Evolutionary conservation across 257 asterid genomes (phyloP), one percentile per base, ranked within the genome.

Genomic region (Scutellaria minor): DNA sequence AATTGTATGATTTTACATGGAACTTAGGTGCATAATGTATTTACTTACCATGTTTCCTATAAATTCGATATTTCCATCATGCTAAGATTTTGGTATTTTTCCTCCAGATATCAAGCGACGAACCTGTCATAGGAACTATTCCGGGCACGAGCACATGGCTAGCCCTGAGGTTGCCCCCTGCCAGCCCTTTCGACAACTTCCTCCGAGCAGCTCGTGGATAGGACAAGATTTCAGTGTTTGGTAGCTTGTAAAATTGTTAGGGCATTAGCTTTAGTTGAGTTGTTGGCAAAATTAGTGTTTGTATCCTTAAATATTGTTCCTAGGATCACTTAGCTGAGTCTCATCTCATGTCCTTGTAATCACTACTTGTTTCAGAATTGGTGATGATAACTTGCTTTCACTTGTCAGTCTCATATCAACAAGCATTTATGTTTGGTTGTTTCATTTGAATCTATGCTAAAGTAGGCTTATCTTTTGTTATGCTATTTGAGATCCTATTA

Each of bases 111-210:
- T 62, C 74, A 10, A 6, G 68, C 5, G 87, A 80, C 46, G 96
- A 74, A 37, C 52, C 78, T 41, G 59, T 44, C 46, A 55, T 39
- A 41, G 83, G 75, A 10, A 55, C 69, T 7, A 77, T 64, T 10
- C 69, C 74, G 45, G 66, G 86, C 13, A 71, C 80, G 57, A 93
- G 84, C 74, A 71, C 91, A 6, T 89, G 96, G 94, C 69, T 85
- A 70, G 90, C 91, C 70, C 87, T 95, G 55, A 88, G 95, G 85
- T 57, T 95, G 72, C 99, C 99, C 22, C 99, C 99, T 5, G 97
- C 99, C 48, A 95, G 99, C 80, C 99, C 99, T 42, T 95, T 90
- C 1, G 99, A 95, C 81, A 90, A 95, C 89, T 95, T 95, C 85
- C 97, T 95, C 66, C 81, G 87, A 85, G 99, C 99, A 66, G 99